Base-by-base conservation (phyloP, 768 basidiomycete species). In the Chalciporus piperatus region DNA sequence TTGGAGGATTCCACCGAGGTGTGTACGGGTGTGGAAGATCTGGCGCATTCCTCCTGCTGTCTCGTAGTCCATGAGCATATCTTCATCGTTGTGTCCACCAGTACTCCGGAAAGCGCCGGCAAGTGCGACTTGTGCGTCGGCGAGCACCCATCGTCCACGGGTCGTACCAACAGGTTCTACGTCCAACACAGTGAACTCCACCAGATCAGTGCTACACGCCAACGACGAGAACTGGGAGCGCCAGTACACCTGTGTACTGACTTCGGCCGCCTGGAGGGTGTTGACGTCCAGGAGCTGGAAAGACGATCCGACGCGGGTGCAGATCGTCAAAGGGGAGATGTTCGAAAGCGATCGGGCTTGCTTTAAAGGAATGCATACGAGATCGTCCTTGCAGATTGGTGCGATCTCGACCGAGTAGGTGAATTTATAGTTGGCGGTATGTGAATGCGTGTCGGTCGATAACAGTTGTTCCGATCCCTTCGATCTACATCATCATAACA, bases 331-430 rank as follows among this genome's bases (percentile, higher is more conserved):
- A 1, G 90, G 93, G 55, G 78, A 83, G 72, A 99, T 96, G 75
- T 95, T 98, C 65, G 86, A 83, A 50, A 95, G 74, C 16, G 82
- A 73, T 9, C 87, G 84, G 0, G 97, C 94, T 59, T 87, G 85
- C 63, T 92, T 91, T 11, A 74, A 69, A 3, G 94, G 92, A 32
- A 99, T 77, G 66, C 90, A 92, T 19, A 98, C 88, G 23, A 99
- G 81, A 70, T 99, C 97, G 66, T 98, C 97, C 68, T 98, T 98
- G 77, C 97, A 99, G 50, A 99, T 83, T 0, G 97, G 94, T 4
- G 88, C 82, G 64, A 99, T 97, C 72, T 98, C 96, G 59, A 98
- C 90, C 5, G 95, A 97, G 76, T 92, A 98, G 5, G 94, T 93
- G 71, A 90, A 95, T 72, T 96, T 98, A 79, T 90, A 97, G 72